A percentile compares a stretch with the other conserved stretches of the same genome.
These are phyloP conservation scores for Globisporangium middletonii DNA, from an alignment of 352 stramenopile species.

Conservation along the genomic window DNA sequence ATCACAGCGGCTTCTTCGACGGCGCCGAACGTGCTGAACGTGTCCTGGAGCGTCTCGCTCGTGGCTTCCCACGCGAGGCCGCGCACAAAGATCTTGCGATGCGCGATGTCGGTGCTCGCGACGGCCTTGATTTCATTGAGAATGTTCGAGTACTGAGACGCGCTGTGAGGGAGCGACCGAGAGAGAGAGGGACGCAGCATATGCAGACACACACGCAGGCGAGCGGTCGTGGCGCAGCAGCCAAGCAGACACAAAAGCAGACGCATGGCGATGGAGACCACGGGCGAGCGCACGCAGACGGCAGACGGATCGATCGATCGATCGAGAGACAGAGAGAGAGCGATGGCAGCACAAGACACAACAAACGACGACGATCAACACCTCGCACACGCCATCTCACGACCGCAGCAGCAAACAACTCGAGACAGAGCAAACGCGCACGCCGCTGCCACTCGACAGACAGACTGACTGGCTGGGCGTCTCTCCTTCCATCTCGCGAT, in stretches of 20 bases:
- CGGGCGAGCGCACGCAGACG: background rate
- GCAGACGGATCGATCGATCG: background rate
- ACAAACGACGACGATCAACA: constrained; percentile 10
- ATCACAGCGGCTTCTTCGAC: constrained; percentile 58
- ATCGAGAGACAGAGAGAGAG: constrained; percentile 3
- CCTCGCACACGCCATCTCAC: background rate
- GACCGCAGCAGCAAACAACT: background rate
- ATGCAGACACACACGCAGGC: background rate
- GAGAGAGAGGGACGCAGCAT: background rate
- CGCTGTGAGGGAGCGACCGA: constrained; percentile 20
- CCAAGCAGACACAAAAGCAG: background rate
- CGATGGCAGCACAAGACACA: constrained; percentile 2
- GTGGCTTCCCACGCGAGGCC: constrained; percentile 56
- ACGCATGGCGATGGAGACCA: background rate
- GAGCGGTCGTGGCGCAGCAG: background rate
- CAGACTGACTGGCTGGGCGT: too few species aligned
- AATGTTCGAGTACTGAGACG: constrained; percentile 51
- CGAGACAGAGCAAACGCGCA: background rate
- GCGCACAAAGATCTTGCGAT: constrained; percentile 70
- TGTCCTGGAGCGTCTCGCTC: constrained; percentile 35
- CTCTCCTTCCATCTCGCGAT: too few species aligned
- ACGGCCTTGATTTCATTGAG: constrained; percentile 53
- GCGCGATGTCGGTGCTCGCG: constrained; percentile 41
- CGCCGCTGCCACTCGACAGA: too few species aligned
- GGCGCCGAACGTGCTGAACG: constrained; percentile 48